A percentile compares a stretch with the other conserved stretches of the same genome.
These are phyloP conservation scores for Nannochloris sp. DNA, from an alignment of 139 green algal genomes.

Conservation along the genomic window DNA sequence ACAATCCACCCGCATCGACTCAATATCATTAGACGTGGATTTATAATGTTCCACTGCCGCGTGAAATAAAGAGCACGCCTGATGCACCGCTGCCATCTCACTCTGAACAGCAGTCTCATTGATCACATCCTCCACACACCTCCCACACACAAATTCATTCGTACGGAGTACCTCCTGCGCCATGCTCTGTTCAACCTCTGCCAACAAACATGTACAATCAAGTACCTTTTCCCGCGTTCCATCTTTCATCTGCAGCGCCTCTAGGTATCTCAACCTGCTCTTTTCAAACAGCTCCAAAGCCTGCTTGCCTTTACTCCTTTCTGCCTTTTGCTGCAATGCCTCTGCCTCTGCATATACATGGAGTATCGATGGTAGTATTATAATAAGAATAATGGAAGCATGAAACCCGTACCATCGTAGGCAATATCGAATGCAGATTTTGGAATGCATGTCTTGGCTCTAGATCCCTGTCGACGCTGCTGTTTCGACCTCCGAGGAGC, in stretches of 20 bases:
- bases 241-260: slow-evolving; percentile 1
- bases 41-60: slow-evolving; percentile 32
- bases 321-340: slow-evolving; percentile 48
- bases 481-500: too few relatives aligned
- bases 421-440: too few relatives aligned
- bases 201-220: slow-evolving; percentile 28
- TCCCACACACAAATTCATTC: slow-evolving; percentile 21
- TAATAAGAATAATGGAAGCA: too few relatives aligned
- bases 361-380: too few relatives aligned
- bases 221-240: background rate
- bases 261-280: slow-evolving; percentile 23
- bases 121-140: slow-evolving; percentile 13
- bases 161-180: slow-evolving; percentile 27
- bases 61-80: slow-evolving; percentile 27
- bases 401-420: too few relatives aligned
- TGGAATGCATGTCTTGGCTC: too few relatives aligned
- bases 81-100: slow-evolving; percentile 5
- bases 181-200: slow-evolving; percentile 41
- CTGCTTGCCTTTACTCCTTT: slow-evolving; percentile 37
- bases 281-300: slow-evolving; percentile 32
- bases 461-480: too few relatives aligned
- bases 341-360: slow-evolving; percentile 39
- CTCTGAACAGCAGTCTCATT: background rate
- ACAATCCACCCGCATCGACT: slow-evolving; percentile 24
- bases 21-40: too few relatives aligned